Evolutionary conservation across 139 green algal genomes (phyloP), one percentile per base, ranked within the genome.

Genomic region (Diplosphaera chodatii): DNA sequence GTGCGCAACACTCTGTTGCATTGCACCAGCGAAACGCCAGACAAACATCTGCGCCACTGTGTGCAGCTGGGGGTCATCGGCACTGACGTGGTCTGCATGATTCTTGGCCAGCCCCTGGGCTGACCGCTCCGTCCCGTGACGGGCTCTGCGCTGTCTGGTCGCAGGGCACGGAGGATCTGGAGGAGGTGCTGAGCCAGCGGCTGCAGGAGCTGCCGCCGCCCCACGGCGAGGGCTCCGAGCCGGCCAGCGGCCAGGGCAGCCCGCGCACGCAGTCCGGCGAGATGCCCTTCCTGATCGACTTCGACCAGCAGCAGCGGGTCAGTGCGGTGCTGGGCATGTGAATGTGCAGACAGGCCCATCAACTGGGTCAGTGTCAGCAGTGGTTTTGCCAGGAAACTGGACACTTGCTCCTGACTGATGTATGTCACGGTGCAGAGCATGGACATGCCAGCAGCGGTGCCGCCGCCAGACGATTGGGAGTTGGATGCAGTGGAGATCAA

Each of bases 401-500:
- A n/a, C n/a, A n/a, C n/a, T n/a, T n/a, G n/a, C n/a, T n/a, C n/a
- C n/a, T n/a, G 37, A 48, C 37, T 48, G 48, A 23, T 59, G 48
- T 18, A 25, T 59, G 16, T 3, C 8, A 23, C 18, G 10, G 13
- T 25, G 48, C 48, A 59, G 48, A 59, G 48, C 16, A 18, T 18
- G 48, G 48, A 59, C 32, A 30, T 65, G 30, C 34, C 32, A 40
- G 27, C 41, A 28, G 55, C 59, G n/a, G n/a, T n/a, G 28, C 34
- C 6, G 8, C 18, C 21, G 34, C 32, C 69, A 8, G 89, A 97
- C 74, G 95, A 99, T 80, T 99, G 93, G 94, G 95, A 99, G 85
- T 91, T 99, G 63, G 91, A 98, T 63, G 82, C 82, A 13, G 67
- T 67, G 27, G 84, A 89, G 33, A 92, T 96, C 55, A 77, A 88